Percentiles rank a stretch among this genome's conserved stretches.
Conservation (phyloP, 371 early-diverging fungal species). For the Caulochytrium protostelioides region DNA sequence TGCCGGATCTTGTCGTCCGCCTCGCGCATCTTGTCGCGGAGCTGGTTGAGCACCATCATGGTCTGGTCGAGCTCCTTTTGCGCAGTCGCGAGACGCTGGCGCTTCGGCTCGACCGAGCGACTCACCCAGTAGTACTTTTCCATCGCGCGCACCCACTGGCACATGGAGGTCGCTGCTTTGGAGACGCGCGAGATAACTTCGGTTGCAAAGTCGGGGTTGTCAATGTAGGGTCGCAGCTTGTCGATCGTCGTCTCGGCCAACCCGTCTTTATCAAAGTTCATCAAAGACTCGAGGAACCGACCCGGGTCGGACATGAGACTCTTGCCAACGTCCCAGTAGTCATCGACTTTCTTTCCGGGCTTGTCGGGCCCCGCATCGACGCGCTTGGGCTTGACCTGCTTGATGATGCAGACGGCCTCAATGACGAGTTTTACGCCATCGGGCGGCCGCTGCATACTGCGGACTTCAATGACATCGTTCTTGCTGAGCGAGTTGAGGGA, state of each 20-base stretch:
- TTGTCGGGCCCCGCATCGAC: conserved; percentile 36
- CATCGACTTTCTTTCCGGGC: conserved; percentile 34
- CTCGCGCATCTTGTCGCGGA: conserved; percentile 28
- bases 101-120: conserved; percentile 28
- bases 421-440: conserved; percentile 40
- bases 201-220: conserved; percentile 30
- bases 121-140: conserved; percentile 40
- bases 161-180: conserved; percentile 37
- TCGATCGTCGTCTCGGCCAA: conserved; percentile 21
- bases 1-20: conserved; percentile 34
- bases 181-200: conserved; percentile 28
- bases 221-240: conserved; percentile 37
- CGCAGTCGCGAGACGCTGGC: conserved; percentile 26
- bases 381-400: conserved; percentile 34
- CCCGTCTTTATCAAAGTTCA: conserved; percentile 37
- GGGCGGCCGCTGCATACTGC: conserved; percentile 43
- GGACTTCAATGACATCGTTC: conserved; percentile 39
- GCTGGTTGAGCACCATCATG: conserved; percentile 23
- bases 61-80: conserved; percentile 31
- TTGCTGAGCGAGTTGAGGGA: conserved; percentile 32
- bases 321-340: conserved; percentile 37
- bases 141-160: conserved; percentile 39
- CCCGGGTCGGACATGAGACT: conserved; percentile 29
- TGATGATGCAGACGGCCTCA: conserved; percentile 40
- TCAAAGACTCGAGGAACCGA: conserved; percentile 29